phyloP scores from a whole-genome alignment of 495 filamentous ascomycete genomes.

The Daldinia decipiens region DNA sequence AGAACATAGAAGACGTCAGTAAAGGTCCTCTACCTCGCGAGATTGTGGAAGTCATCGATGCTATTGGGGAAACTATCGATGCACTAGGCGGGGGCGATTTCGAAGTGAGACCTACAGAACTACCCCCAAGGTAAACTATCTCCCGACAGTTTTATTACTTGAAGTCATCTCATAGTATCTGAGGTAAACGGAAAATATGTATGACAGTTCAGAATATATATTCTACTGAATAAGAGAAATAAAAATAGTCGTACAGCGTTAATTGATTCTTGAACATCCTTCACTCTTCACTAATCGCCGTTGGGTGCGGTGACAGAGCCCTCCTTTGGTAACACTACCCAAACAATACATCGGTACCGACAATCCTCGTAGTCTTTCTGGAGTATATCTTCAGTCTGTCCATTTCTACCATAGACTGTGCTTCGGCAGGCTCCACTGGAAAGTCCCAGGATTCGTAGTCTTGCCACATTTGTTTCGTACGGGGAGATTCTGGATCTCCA shows the following conservation, averaged over 20 bases:
- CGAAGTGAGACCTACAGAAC: neutral
- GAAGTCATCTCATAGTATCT: neutral
- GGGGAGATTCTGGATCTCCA: conserved; percentile 53
- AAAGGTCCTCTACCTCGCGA: neutral
- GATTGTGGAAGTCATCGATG: neutral
- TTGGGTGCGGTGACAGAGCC: too few species aligned
- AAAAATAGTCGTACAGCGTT: too few species aligned
- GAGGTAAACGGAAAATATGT: too few species aligned
- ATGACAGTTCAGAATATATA: too few species aligned
- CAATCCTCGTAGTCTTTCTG: neutral
- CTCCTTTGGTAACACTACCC: neutral
- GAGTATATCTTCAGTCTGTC: neutral
- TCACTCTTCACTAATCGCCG: neutral
- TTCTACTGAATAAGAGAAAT: too few species aligned
- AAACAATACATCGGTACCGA: neutral
- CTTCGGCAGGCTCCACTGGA: neutral
- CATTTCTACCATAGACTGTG: neutral
- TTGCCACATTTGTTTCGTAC: conserved; percentile 50
- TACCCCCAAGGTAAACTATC: neutral
- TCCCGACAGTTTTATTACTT: neutral
- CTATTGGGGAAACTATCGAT: neutral
- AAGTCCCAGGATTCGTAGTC: neutral
- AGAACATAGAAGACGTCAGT: neutral
- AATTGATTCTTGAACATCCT: neutral
- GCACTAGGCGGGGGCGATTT: neutral